Evolutionary conservation across 495 filamentous ascomycete genomes (phyloP).

Genomic region (Astrothelium macrocarpum): DNA sequence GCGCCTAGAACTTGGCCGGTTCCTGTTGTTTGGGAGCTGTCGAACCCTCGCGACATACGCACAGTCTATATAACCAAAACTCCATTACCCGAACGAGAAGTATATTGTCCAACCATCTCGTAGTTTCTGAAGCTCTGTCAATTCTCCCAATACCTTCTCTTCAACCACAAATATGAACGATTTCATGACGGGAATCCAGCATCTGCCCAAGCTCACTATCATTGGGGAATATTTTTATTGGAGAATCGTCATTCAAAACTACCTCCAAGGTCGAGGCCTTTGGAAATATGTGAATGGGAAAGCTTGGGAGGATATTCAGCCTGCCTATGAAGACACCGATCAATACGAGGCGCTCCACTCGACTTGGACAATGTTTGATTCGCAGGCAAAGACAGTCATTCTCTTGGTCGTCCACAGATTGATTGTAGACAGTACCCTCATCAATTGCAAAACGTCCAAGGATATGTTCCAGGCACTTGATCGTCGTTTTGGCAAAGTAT

Average conservation of each 20-base stretch:
- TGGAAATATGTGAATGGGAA: conserved; percentile 4
- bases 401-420: background rate
- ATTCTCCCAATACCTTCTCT: background rate
- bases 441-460: conserved; percentile 5
- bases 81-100: no score
- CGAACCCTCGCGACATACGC: no score
- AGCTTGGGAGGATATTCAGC: background rate
- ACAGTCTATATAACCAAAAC: no score
- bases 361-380: background rate
- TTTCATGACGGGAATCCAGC: background rate
- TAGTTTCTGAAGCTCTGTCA: no score
- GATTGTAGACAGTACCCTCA: background rate
- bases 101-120: no score
- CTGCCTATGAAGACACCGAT: background rate
- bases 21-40: no score
- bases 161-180: background rate
- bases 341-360: conserved; percentile 1
- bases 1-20: no score
- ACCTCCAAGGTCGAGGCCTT: background rate
- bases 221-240: background rate
- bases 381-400: background rate
- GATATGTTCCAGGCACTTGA: background rate
- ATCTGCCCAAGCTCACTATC: background rate
- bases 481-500: background rate
- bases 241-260: background rate